A percentile compares a stretch with the other conserved stretches of the same genome.
Conservation (phyloP, 2,329 filamentous ascomycete species). For the Corinectria fuckeliana region DNA sequence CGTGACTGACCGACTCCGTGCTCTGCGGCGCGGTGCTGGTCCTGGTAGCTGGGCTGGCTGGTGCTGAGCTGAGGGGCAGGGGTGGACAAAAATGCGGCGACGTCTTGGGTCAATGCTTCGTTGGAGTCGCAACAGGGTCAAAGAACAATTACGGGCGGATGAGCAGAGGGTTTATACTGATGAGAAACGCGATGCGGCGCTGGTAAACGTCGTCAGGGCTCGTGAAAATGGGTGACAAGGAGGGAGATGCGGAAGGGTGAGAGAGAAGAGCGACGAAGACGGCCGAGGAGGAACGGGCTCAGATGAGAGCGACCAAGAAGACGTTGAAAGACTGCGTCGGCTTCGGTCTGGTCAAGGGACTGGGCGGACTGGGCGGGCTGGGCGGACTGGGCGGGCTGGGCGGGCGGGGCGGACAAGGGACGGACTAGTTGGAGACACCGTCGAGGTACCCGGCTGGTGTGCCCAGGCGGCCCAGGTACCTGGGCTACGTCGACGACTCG, state of each 20-base stretch:
- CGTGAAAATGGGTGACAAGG: neutral
- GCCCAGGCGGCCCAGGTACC: conserved; percentile 9
- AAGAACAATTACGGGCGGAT: neutral
- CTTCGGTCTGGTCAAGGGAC: too few species aligned
- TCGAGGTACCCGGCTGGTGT: conserved; percentile 6
- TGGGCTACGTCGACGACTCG: conserved; percentile 8
- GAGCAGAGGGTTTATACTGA: neutral
- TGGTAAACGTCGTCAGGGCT: conserved; percentile 1
- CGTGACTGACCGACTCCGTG: conserved; percentile 26
- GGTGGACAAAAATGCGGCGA: conserved; percentile 28
- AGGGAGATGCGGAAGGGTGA: neutral
- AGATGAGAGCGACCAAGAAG: neutral
- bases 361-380: conserved; percentile 2
- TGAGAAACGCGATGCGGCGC: neutral
- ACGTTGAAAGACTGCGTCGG: conserved; percentile 18
- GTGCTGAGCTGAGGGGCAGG: conserved; percentile 30
- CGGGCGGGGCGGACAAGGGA: neutral
- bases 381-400: conserved; percentile 12
- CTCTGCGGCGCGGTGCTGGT: conserved; percentile 18
- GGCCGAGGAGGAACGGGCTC: neutral
- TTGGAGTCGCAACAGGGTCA: neutral
- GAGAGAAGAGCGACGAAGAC: neutral
- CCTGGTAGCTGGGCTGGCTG: conserved; percentile 18
- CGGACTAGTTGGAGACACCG: conserved; percentile 5
- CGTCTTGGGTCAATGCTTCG: conserved; percentile 12